Evolutionary conservation across 202 grass and related monocot genomes (phyloP).

Genomic region (Dendrocalamus latiflorus): DNA sequence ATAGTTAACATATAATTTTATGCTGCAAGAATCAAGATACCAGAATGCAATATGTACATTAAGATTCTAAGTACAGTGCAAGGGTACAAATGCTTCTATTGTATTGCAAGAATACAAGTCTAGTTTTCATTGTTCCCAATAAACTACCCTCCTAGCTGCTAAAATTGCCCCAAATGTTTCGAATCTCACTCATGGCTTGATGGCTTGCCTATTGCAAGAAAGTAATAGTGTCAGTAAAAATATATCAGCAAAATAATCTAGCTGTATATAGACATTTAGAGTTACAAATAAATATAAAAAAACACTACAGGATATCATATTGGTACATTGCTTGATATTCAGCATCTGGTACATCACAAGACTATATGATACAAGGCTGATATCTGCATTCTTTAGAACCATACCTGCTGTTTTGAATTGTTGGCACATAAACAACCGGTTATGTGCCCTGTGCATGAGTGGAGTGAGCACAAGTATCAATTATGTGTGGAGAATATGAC

Average conservation of each 20-base stretch:
- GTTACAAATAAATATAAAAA: not conserved
- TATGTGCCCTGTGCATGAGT: no score
- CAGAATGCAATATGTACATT: not conserved
- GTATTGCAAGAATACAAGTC: not conserved
- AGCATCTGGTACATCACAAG: not conserved
- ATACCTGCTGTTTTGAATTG: not conserved
- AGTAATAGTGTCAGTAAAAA: not conserved
- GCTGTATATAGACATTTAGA: no score
- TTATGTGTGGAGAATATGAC: no score
- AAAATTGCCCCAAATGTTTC: not conserved
- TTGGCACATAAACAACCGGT: not conserved
- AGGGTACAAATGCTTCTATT: not conserved
- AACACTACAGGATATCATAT: not conserved
- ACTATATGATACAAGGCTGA: not conserved
- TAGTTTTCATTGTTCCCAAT: not conserved
- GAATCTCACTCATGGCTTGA: not conserved
- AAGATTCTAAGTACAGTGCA: not conserved
- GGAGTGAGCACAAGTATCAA: no score
- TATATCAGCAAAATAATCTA: no score
- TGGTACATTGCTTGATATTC: not conserved
- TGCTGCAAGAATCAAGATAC: not conserved
- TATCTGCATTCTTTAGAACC: not conserved
- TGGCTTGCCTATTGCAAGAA: not conserved
- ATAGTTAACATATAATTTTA: not conserved
- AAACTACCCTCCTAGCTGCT: not conserved